Evolutionary conservation across 2,329 filamentous ascomycete genomes (phyloP).

Genomic region (Blastomyces gilchristii): DNA sequence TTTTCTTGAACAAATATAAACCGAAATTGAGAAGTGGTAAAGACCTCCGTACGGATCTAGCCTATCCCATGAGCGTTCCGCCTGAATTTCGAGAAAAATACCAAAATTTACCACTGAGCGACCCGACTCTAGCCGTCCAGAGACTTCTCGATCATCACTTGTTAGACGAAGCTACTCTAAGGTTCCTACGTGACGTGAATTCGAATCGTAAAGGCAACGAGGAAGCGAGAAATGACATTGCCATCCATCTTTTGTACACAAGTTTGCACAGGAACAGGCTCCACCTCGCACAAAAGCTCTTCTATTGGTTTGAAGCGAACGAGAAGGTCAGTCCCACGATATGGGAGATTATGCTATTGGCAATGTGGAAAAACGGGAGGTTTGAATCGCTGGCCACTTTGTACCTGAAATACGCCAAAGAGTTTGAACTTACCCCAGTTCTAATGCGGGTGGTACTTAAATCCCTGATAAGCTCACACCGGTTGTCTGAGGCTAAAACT

Average conservation of each 20-base stretch:
- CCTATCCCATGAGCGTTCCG: background rate
- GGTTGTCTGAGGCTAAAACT: slow-evolving; percentile 29
- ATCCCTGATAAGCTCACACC: slow-evolving; percentile 29
- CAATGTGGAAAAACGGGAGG: slow-evolving; percentile 27
- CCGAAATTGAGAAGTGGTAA: background rate
- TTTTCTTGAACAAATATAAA: slow-evolving; percentile 1
- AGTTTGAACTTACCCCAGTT: slow-evolving; percentile 23
- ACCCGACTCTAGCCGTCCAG: slow-evolving; percentile 1
- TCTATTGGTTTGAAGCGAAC: slow-evolving; percentile 26
- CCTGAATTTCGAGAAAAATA: background rate
- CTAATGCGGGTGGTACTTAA: slow-evolving; percentile 30
- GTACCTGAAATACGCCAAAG: slow-evolving; percentile 22
- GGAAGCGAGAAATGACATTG: slow-evolving; percentile 15
- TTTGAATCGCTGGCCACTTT: slow-evolving; percentile 30
- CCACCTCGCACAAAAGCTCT: slow-evolving; percentile 30
- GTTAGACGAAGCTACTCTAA: background rate
- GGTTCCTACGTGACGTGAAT: slow-evolving; percentile 1
- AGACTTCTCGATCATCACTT: slow-evolving; percentile 1
- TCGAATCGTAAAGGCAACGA: background rate
- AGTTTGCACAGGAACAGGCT: slow-evolving; percentile 31
- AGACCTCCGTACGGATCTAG: background rate
- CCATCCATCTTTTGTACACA: slow-evolving; percentile 24
- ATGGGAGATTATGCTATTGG: slow-evolving; percentile 30
- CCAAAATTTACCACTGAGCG: background rate
- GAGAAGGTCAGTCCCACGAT: slow-evolving; percentile 24